A percentile compares a stretch with the other conserved stretches of the same genome.
Conservation (phyloP, 83 land plant genomes). For the Picea abies region DNA sequence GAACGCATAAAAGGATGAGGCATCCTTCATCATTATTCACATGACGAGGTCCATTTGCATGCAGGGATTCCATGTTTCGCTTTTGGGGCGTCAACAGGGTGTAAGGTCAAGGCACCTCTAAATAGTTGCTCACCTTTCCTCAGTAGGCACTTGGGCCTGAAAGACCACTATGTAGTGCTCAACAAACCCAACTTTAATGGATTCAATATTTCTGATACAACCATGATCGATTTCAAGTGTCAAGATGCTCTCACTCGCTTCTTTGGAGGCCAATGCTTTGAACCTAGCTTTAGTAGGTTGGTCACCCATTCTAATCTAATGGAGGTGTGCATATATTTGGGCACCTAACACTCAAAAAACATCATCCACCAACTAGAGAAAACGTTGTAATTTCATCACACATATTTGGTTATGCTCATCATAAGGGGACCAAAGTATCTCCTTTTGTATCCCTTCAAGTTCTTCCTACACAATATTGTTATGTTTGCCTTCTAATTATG, state of each 20-base stretch:
- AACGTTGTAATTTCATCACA: too few relatives aligned
- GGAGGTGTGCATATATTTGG: background rate
- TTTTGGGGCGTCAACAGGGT: too few relatives aligned
- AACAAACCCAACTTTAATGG: background rate
- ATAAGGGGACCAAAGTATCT: too few relatives aligned
- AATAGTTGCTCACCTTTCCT: background rate
- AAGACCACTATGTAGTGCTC: background rate
- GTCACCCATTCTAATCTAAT: background rate
- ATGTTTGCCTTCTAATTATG: too few relatives aligned
- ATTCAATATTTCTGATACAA: background rate
- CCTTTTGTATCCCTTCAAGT: too few relatives aligned
- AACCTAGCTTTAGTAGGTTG: background rate
- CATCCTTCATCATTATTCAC: too few relatives aligned
- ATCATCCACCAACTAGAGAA: background rate
- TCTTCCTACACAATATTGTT: too few relatives aligned
- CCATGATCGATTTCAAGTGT: background rate
- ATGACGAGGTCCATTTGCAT: too few relatives aligned
- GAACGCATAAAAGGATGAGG: too few relatives aligned
- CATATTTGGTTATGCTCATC: too few relatives aligned
- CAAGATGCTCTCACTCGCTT: background rate
- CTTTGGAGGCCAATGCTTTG: background rate
- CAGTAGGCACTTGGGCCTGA: background rate
- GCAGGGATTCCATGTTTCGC: too few relatives aligned
- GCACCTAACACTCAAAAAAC: background rate
- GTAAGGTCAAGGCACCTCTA: background rate